A percentile compares a stretch with the other conserved stretches of the same genome.
phyloP scores from a whole-genome alignment of 1,284 basidiomycete genomes.

The Anthracocystis panici-leucophaei region DNA sequence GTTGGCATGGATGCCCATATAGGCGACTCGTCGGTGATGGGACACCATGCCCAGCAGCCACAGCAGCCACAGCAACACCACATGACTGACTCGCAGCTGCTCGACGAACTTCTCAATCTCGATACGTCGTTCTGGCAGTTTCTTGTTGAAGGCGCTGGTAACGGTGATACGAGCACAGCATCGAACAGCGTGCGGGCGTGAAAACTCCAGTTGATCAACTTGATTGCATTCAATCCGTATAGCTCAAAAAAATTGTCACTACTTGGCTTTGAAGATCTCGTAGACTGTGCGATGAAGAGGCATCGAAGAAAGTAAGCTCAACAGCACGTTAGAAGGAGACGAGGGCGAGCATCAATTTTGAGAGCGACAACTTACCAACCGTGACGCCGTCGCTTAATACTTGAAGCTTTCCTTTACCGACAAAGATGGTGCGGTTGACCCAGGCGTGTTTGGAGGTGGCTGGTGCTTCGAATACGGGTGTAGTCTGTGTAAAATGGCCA shows the following conservation, averaged over 20 bases:
- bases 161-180: background rate
- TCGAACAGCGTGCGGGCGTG: background rate
- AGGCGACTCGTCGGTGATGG: background rate
- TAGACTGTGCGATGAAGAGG: slow-evolving; percentile 18
- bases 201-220: background rate
- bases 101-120: slow-evolving; percentile 39
- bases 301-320: background rate
- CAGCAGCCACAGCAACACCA: slow-evolving; percentile 1
- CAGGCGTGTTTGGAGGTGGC: slow-evolving; percentile 38
- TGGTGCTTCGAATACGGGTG: slow-evolving; percentile 40
- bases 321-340: background rate
- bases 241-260: background rate
- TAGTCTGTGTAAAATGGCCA: slow-evolving; percentile 7
- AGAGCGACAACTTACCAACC: slow-evolving; percentile 26
- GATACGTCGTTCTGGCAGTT: slow-evolving; percentile 45
- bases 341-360: background rate
- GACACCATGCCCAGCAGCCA: background rate
- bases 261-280: slow-evolving; percentile 43
- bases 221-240: background rate
- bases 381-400: slow-evolving; percentile 16
- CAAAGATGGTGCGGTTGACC: slow-evolving; percentile 47
- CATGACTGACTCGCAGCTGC: slow-evolving; percentile 37
- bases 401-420: slow-evolving; percentile 43
- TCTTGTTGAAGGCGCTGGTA: slow-evolving; percentile 21
- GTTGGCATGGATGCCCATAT: background rate